Conservation (phyloP, 2,329 filamentous ascomycete species). For the Curvularia lunata region DNA sequence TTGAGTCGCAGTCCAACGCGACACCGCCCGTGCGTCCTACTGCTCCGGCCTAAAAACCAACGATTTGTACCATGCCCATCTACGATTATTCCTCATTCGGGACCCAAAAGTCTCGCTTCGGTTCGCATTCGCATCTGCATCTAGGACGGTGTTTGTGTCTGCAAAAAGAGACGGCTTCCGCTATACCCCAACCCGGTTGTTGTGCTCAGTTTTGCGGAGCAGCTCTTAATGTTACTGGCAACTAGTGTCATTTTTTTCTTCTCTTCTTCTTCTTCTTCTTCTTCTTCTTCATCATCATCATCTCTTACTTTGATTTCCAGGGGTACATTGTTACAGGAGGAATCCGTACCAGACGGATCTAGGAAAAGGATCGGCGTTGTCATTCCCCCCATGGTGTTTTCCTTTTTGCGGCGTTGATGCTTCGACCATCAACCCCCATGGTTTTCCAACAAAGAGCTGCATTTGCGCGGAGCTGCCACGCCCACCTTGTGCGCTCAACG, state of each 20-base stretch:
- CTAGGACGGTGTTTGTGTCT: constrained; percentile 26
- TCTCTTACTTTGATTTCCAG: neutral
- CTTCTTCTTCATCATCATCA: no score
- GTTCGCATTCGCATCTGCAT: constrained; percentile 27
- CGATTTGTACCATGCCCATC: constrained; percentile 3
- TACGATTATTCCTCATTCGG: constrained; percentile 10
- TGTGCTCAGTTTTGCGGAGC: constrained; percentile 7
- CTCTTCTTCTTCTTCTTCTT: no score
- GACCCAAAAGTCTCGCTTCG: constrained; percentile 11
- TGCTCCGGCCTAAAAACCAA: constrained; percentile 18
- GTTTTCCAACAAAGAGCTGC: constrained; percentile 9
- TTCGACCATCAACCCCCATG: neutral
- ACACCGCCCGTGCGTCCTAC: constrained; percentile 24
- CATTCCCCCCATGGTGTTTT: constrained; percentile 4
- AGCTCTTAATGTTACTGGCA: constrained; percentile 1
- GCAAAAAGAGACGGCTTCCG: constrained; percentile 24
- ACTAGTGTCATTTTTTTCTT: neutral
- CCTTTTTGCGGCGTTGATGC: constrained; percentile 2
- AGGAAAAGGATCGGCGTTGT: constrained; percentile 18
- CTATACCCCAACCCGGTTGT: constrained; percentile 29
- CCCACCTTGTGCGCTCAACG: constrained; percentile 9
- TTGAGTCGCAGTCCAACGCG: constrained; percentile 15
- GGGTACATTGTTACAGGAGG: constrained; percentile 5
- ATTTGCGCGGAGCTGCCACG: constrained; percentile 3
- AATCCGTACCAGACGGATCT: constrained; percentile 9